Evolutionary conservation across 768 basidiomycete genomes (phyloP).

Genomic region (Pisolithus tinctorius): DNA sequence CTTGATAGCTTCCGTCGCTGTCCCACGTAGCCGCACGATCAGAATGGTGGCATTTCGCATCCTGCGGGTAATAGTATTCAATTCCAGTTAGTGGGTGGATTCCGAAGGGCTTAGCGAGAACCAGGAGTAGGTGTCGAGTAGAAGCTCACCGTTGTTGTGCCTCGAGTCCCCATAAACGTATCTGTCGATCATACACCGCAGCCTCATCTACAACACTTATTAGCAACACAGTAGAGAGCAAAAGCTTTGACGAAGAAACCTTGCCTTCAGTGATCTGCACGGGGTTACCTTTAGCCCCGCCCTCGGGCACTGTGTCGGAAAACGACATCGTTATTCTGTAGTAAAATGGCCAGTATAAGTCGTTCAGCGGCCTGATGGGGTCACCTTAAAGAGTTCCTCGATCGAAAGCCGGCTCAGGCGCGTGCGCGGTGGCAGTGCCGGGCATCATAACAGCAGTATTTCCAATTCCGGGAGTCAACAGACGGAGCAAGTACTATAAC

Average conservation of each 20-base stretch:
- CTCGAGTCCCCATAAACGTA: conserved; percentile 96
- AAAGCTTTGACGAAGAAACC: conserved; percentile 13
- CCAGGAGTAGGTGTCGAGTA: conserved; percentile 4
- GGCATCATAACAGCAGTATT: too few species aligned
- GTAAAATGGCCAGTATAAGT: neutral
- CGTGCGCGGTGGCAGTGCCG: too few species aligned
- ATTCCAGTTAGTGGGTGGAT: too few species aligned
- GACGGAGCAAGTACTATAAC: too few species aligned
- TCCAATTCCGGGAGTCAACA: too few species aligned
- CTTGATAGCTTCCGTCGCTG: conserved; percentile 92
- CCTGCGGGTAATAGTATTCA: conserved; percentile 33
- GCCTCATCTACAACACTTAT: conserved; percentile 41
- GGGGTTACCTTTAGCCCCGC: conserved; percentile 30
- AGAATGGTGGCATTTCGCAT: conserved; percentile 93
- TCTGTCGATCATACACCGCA: conserved; percentile 95
- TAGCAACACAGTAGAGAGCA: neutral
- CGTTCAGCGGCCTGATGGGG: too few species aligned
- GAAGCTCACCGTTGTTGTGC: conserved; percentile 84
- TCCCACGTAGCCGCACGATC: conserved; percentile 69
- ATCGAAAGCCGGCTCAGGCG: too few species aligned
- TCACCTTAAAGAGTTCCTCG: too few species aligned
- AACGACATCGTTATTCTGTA: conserved; percentile 11
- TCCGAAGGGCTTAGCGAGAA: neutral
- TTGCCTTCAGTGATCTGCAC: conserved; percentile 63
- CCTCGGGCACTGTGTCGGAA: conserved; percentile 11